Evolutionary conservation across 2,329 filamentous ascomycete species (phyloP).

Genomic region (Colletotrichum camelliae): DNA sequence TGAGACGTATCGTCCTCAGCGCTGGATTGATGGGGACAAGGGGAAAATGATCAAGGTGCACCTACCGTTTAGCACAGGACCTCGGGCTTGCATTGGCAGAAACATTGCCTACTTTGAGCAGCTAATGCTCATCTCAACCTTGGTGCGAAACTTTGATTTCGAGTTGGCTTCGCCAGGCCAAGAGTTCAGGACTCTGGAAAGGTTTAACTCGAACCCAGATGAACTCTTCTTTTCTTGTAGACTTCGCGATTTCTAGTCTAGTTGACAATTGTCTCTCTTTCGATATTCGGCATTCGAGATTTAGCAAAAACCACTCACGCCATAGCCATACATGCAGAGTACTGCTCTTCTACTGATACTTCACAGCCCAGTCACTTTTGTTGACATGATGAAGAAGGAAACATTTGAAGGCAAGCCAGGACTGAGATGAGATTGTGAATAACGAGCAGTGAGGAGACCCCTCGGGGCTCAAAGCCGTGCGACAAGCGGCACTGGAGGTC

Average conservation of each 20-base stretch:
- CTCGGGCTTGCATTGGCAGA: background rate
- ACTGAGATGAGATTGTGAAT: background rate
- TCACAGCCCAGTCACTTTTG: background rate
- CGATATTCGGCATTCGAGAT: accelerated
- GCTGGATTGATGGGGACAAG: background rate
- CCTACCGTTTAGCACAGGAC: background rate
- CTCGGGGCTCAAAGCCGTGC: background rate
- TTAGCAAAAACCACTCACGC: no score
- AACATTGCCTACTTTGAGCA: background rate
- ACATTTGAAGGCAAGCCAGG: background rate
- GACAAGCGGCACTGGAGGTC: background rate
- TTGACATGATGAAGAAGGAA: background rate
- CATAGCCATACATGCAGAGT: background rate
- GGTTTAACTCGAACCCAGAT: background rate
- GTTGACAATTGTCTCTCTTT: accelerated
- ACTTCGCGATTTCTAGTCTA: background rate
- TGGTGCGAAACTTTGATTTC: background rate
- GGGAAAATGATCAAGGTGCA: background rate
- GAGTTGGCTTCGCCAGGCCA: background rate
- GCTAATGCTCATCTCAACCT: background rate
- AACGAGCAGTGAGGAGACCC: background rate
- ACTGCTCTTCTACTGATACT: background rate
- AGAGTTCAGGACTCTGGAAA: background rate
- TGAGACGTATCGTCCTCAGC: background rate
- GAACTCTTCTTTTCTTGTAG: background rate